Percentiles rank a stretch among this genome's conserved stretches.
These are phyloP conservation scores for Cyclostephanos tholiformis DNA, from an alignment of 108 stramenopile genomes.

Conservation along the genomic window DNA sequence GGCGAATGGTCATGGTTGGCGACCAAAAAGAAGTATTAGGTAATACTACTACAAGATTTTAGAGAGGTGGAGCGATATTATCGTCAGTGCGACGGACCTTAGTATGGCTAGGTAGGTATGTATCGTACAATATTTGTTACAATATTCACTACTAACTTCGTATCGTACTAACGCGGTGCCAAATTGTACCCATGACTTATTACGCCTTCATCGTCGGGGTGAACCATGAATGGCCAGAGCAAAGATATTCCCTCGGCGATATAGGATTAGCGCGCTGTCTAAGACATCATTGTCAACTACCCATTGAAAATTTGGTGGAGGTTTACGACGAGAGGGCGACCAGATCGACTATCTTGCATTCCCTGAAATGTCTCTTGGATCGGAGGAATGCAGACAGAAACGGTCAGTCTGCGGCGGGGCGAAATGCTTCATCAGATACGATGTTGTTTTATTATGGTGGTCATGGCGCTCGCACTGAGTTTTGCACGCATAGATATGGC, in stretches of 20 bases:
- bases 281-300: slow-evolving; percentile 10
- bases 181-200: slow-evolving; percentile 10
- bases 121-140: too few species aligned
- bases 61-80: too few species aligned
- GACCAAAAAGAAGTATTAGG: neutral
- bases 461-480: slow-evolving; percentile 28
- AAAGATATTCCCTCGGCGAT: slow-evolving; percentile 33
- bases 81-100: too few species aligned
- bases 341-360: slow-evolving; percentile 32
- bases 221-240: slow-evolving; percentile 49
- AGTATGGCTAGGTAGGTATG: too few species aligned
- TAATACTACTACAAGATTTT: too few species aligned
- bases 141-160: too few species aligned
- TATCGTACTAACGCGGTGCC: too few species aligned
- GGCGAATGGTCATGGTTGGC: neutral
- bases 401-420: neutral
- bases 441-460: slow-evolving; percentile 49
- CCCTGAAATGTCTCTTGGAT: slow-evolving; percentile 32
- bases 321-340: slow-evolving; percentile 45
- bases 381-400: slow-evolving; percentile 7
- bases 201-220: slow-evolving; percentile 50
- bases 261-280: slow-evolving; percentile 45
- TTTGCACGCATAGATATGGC: slow-evolving; percentile 27
- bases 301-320: slow-evolving; percentile 39
- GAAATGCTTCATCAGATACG: slow-evolving; percentile 13